A percentile compares a stretch with the other conserved stretches of the same genome.
Evolutionary conservation across 257 asterid species (phyloP).

Genomic region (Nicotiana obtusifolia): DNA sequence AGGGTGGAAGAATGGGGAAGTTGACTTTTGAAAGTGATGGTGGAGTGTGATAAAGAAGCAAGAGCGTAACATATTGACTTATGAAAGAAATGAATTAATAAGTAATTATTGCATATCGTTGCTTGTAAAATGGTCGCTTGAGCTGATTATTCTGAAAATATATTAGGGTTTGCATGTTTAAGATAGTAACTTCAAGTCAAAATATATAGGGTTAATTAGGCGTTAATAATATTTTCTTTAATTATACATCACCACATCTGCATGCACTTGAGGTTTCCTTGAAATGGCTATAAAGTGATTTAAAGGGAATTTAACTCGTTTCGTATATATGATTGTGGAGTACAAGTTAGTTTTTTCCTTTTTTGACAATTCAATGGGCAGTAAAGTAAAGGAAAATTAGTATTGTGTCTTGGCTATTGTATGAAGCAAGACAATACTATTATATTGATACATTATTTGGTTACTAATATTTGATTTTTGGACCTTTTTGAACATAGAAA

Average conservation of each 20-base stretch:
- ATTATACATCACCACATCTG: not conserved
- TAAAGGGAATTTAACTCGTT: not conserved
- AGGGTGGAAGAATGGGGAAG: not conserved
- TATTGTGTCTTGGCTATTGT: not conserved
- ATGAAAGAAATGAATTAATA: not conserved
- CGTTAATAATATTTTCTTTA: not conserved
- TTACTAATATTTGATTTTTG: not conserved
- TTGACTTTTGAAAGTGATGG: not conserved
- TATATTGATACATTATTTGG: not conserved
- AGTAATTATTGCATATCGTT: not conserved
- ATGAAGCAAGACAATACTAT: not conserved
- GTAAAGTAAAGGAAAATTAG: not conserved
- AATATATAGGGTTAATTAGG: not conserved
- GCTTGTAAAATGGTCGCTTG: not conserved
- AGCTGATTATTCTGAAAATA: not conserved
- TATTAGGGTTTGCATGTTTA: not conserved
- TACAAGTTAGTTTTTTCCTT: not conserved
- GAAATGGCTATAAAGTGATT: conserved; percentile 4
- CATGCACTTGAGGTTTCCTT: not conserved
- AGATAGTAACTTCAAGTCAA: not conserved
- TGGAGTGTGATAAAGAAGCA: not conserved
- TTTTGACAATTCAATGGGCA: not conserved
- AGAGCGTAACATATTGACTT: not conserved
- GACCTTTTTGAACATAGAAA: not conserved
- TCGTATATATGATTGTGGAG: not conserved